Conservation (phyloP, 164 flowering plant species). For the Malania oleifera region DNA sequence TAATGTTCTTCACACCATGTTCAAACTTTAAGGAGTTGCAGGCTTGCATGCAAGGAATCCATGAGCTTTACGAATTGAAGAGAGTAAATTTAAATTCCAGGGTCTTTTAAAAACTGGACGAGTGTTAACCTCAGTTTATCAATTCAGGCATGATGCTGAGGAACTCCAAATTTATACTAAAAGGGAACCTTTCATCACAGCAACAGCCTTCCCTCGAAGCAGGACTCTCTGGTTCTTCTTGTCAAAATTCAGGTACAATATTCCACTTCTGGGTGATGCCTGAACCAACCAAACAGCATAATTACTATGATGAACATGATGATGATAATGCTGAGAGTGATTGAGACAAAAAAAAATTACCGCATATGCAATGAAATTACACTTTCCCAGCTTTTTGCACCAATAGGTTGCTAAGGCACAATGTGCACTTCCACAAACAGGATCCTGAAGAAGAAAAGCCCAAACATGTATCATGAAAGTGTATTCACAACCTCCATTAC, state of each 20-base stretch:
- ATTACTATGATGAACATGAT: not conserved
- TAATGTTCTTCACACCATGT: no score
- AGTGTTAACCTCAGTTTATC: no score
- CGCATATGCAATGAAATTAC: constrained; percentile 50
- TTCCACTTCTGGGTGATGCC: constrained; percentile 84
- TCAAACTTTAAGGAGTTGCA: no score
- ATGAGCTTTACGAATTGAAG: no score
- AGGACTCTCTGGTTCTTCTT: constrained; percentile 49
- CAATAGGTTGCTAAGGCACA: constrained; percentile 74
- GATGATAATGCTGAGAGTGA: not conserved
- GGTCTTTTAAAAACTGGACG: no score
- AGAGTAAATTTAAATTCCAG: no score
- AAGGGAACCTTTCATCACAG: constrained; percentile 71
- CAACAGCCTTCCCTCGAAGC: constrained; percentile 64
- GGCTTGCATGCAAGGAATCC: no score
- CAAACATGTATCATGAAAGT: no score
- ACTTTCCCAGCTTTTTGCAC: constrained; percentile 66
- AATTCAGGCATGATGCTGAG: no score
- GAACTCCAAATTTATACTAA: constrained; percentile 26
- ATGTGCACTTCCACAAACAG: constrained; percentile 81
- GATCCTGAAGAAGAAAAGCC: constrained; percentile 49
- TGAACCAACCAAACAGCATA: constrained; percentile 13
- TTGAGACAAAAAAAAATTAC: constrained; percentile 26
- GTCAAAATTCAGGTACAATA: constrained; percentile 51
- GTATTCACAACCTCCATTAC: no score